Evolutionary conservation across 257 asterid species (phyloP), one percentile per base, ranked within the genome.

Genomic region (Salvia rosmarinus): DNA sequence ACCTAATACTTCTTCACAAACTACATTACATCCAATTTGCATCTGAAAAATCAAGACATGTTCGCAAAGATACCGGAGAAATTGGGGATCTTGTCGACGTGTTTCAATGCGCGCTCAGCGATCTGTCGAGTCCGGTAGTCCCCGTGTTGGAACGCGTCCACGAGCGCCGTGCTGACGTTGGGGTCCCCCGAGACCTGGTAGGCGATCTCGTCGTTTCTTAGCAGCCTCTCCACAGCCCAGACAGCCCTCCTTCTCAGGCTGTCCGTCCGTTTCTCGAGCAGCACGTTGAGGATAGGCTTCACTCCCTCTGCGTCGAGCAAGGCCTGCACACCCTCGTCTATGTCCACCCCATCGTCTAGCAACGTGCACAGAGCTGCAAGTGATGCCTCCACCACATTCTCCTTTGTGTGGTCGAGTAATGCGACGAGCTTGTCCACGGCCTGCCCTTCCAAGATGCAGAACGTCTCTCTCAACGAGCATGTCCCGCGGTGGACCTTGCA

Each of bases 71-170:
- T 77, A 20, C 98, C 95, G 0, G 99, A 95, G 78, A 95, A 95
- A 79, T 88, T 89, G 0, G 99, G 98, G 40, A 95, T 89, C 78
- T 79, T 89, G 70, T 95, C 98, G 1, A 95, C 86, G 21, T 85
- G 99, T 82, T 76, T 85, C 70, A 95, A 67, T 4, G 99, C 99
- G 4, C 83, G 90, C 86, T 95, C 99, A 0, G 98, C 99, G 14
- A 89, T 85, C 84, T 91, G 98, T 10, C 93, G 82, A 11, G 99
- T 95, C 64, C 88, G 81, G 74, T 80, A 82, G 74, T 95, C 99
- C 6, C 92, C 99, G 30, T 88, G 88, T 65, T 91, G 98, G 68
- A 89, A 95, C 72, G 98, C 89, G 73, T 95, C 98, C 7, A 95
- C 98, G 0, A 95, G 87, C 4, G 99, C 95, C 19, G 96, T 91